Percentiles rank a stretch among this genome's conserved stretches.
Conservation (phyloP, 176 grass and related monocot species). For the Eragrostis curvula region DNA sequence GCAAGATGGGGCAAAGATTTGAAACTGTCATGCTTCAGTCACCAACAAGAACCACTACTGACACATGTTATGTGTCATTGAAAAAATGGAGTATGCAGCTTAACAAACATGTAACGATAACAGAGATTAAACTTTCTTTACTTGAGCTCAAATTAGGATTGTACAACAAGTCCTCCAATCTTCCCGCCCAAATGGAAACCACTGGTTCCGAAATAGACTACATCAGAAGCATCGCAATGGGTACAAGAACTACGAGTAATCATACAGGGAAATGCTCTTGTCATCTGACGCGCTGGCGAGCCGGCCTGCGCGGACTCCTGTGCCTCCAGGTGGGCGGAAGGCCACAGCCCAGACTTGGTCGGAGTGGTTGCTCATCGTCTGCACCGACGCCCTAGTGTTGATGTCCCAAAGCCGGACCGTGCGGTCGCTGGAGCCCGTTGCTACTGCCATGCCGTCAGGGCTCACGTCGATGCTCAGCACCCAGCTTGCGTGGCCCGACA, state of each 20-base stretch:
- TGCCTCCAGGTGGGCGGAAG: constrained; percentile 68
- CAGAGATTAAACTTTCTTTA: background rate
- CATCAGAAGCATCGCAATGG: background rate
- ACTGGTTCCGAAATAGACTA: background rate
- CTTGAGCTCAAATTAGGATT: constrained; percentile 1
- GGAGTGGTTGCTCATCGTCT: constrained; percentile 89
- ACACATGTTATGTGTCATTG: background rate
- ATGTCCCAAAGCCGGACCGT: constrained; percentile 87
- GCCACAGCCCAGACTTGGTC: constrained; percentile 93
- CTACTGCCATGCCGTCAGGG: constrained; percentile 74
- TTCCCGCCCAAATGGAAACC: background rate
- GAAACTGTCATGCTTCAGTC: background rate
- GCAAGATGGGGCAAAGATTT: background rate
- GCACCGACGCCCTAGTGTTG: constrained; percentile 69
- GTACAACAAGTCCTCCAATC: constrained; percentile 40
- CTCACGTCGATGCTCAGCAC: constrained; percentile 81
- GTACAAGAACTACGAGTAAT: constrained; percentile 62
- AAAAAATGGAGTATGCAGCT: constrained; percentile 8
- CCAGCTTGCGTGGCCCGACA: constrained; percentile 88
- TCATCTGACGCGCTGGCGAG: constrained; percentile 85
- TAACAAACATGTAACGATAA: background rate
- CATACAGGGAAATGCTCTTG: constrained; percentile 85
- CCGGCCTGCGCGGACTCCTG: constrained; percentile 63
- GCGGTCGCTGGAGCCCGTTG: constrained; percentile 78
- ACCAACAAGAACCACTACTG: background rate